Conservation (phyloP, 345 rosid genomes). For the Turritis glabra region DNA sequence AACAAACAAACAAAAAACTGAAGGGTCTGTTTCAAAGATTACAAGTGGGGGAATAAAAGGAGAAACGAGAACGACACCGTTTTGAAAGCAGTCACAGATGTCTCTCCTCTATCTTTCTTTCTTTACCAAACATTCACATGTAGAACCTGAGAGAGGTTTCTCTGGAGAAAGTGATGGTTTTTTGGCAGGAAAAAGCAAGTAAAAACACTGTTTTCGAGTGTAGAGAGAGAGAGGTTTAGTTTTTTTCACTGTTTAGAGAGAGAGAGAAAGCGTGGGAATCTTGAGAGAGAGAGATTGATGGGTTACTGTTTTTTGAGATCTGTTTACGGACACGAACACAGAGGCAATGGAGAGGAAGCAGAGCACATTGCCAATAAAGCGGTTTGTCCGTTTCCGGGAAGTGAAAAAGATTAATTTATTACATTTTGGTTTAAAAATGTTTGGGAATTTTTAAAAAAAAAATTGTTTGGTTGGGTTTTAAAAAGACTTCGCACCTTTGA, state of each 20-base stretch:
- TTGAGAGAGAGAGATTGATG: slow-evolving; percentile 24
- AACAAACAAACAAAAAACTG: not conserved
- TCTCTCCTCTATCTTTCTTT: slow-evolving; percentile 16
- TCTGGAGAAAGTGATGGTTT: slow-evolving; percentile 48
- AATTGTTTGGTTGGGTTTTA: not conserved
- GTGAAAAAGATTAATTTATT: not conserved
- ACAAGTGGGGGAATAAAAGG: slow-evolving; percentile 21
- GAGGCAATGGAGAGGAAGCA: slow-evolving; percentile 34
- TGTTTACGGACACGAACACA: slow-evolving; percentile 38
- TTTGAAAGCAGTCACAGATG: slow-evolving; percentile 42
- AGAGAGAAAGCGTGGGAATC: slow-evolving; percentile 40
- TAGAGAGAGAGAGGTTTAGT: not conserved
- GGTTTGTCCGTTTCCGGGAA: slow-evolving; percentile 49
- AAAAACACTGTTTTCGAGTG: not conserved
- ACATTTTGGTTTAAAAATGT: no score
- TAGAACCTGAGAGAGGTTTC: slow-evolving; percentile 44
- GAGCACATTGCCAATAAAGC: slow-evolving; percentile 53
- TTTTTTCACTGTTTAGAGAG: slow-evolving; percentile 9
- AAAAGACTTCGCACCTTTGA: not conserved
- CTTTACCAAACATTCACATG: slow-evolving; percentile 62
- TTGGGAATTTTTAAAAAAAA: not conserved
- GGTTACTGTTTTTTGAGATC: slow-evolving; percentile 39
- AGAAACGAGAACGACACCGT: slow-evolving; percentile 45
- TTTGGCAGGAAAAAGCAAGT: slow-evolving; percentile 14
- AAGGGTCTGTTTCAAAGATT: slow-evolving; percentile 16